Base-by-base conservation (phyloP, 108 stramenopile genomes). In the Epithemia pelagica region DNA sequence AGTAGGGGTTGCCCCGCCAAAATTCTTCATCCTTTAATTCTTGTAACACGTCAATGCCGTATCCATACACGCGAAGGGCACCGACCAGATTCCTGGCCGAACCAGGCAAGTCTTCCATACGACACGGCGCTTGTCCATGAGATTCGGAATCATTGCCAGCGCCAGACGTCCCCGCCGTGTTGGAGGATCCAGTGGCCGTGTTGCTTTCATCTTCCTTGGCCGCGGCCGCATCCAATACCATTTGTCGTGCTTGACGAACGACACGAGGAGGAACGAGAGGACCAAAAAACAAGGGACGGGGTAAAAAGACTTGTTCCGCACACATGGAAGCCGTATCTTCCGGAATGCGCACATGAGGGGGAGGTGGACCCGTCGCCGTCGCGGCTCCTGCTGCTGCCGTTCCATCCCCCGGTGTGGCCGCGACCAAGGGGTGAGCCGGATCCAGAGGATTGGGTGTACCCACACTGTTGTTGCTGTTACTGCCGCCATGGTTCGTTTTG, bases 211-310 rank as follows among this genome's bases (percentile, higher is more conserved):
- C 37, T 46, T 51, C 58, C 28, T 29, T 58, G 0, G 31, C 64
- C 62, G 76, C 51, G 64, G 61, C 21, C 22, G 21, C 24, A 28
- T 52, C 23, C 33, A 54, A 59, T 22, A 85, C 58, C 29, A 81
- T 79, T 23, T 46, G 51, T 66, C 75, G 65, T 8, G 84, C 87
- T 71, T 87, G 87, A 19, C 76, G 68, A 0, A 90, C 29, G 30
- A 90, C 72, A 26, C 87, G 82, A 2, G 89, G 88, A 20, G 90
- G 88, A 29, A 94, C 20, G 0, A 68, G 52, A 52, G 82, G 71
- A 3, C 93, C 93, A 68, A 94, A 94, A 67, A 94, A 94, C 33
- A 94, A 68, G 27, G 93, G 90, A 32, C 87, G 80, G n/a, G 80
- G 83, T 24, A 94, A 53, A 27, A 71, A 59, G 0, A 94, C 88